Percentiles rank a stretch among this genome's conserved stretches.
phyloP scores from a whole-genome alignment of 2,329 filamentous ascomycete species.

The Neofusicoccum parvum region DNA sequence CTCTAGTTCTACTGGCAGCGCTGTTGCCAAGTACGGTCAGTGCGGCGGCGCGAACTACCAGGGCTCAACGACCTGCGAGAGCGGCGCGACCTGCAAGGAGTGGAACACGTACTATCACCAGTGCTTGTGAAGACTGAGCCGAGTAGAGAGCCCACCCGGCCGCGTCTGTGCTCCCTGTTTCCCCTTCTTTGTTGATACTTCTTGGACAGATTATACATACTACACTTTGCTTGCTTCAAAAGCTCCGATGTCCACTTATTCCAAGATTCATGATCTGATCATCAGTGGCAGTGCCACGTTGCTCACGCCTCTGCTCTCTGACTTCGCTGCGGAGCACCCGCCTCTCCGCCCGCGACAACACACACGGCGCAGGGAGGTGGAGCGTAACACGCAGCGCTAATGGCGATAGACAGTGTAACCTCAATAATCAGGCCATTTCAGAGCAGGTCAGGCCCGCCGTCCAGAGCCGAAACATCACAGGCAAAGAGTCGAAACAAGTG shows the following conservation, averaged over 20 bases:
- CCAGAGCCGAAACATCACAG: background rate
- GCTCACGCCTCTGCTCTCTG: background rate
- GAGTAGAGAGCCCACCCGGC: background rate
- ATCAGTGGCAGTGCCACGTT: background rate
- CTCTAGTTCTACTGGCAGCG: slow-evolving; percentile 3
- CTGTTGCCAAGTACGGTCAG: slow-evolving; percentile 37
- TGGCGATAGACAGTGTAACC: background rate
- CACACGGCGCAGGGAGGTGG: background rate
- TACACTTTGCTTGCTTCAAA: background rate
- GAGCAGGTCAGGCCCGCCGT: background rate
- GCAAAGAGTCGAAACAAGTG: background rate
- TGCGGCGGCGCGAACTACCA: slow-evolving; percentile 45
- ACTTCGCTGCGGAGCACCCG: background rate
- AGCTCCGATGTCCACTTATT: background rate
- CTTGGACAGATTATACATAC: background rate
- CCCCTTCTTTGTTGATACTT: slow-evolving; percentile 16
- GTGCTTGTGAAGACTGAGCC: slow-evolving; percentile 29
- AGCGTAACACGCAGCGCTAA: background rate
- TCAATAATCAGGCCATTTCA: background rate
- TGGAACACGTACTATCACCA: slow-evolving; percentile 46
- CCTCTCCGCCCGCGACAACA: background rate
- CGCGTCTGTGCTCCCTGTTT: background rate
- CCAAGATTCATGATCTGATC: background rate
- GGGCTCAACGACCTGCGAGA: slow-evolving; percentile 39
- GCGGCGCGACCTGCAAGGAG: slow-evolving; percentile 37